A percentile compares a stretch with the other conserved stretches of the same genome.
These are phyloP conservation scores for Delphinella strobiligena DNA, from an alignment of 2,329 filamentous ascomycete genomes.

Conservation along the genomic window DNA sequence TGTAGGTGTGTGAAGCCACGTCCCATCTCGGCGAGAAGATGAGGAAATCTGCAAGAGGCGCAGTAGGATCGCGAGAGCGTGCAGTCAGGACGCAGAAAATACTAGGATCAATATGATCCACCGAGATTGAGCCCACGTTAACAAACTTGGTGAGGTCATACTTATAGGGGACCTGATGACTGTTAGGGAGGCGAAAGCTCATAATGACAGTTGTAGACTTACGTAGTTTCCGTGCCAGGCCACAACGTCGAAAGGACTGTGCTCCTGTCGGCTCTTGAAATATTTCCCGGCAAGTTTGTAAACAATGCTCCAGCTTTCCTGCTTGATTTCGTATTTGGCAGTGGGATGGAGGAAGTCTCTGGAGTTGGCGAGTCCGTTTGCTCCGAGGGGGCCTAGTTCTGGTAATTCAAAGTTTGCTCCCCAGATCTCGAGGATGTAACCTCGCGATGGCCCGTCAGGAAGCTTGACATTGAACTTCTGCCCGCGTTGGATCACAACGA, in stretches of 20 bases:
- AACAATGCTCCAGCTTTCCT: constrained; percentile 23
- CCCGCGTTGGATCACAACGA: constrained; percentile 27
- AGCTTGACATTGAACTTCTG: constrained; percentile 26
- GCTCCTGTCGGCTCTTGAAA: constrained; percentile 22
- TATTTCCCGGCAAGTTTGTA: constrained; percentile 26
- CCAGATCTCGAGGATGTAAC: constrained; percentile 30
- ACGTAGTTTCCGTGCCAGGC: constrained; percentile 29
- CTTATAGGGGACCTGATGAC: constrained; percentile 23
- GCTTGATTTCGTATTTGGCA: constrained; percentile 25
- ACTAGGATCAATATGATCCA: constrained; percentile 28
- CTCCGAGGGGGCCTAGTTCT: constrained; percentile 26
- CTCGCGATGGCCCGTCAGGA: constrained; percentile 26
- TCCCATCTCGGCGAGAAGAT: constrained; percentile 28
- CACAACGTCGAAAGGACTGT: constrained; percentile 32
- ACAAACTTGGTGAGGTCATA: constrained; percentile 42
- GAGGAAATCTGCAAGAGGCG: constrained; percentile 25
- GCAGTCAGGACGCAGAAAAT: constrained; percentile 27
- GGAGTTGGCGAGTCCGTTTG: constrained; percentile 26
- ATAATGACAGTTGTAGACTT: constrained; percentile 21
- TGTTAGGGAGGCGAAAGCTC: too few species aligned
- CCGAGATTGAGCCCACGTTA: constrained; percentile 25
- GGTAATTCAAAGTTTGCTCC: constrained; percentile 28
- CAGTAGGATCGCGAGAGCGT: constrained; percentile 24
- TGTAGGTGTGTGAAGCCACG: constrained; percentile 27
- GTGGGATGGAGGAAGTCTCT: constrained; percentile 27